A percentile compares a stretch with the other conserved stretches of the same genome.
phyloP scores from a whole-genome alignment of 2,329 filamentous ascomycete genomes.

The Xylaria sp. region DNA sequence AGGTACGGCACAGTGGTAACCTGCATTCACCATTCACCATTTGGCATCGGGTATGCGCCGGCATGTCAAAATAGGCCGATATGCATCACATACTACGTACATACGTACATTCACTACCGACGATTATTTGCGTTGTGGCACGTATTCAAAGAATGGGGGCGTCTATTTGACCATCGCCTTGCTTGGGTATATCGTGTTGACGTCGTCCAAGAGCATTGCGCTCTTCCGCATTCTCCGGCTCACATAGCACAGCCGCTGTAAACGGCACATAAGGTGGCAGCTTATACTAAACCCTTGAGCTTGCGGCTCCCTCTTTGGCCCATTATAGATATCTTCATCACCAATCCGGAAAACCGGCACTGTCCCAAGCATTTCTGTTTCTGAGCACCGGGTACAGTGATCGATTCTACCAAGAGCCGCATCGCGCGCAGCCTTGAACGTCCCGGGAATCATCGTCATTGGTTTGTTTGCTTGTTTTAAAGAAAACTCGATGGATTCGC shows the following conservation, averaged over 20 bases:
- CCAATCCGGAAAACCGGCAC: constrained; percentile 15
- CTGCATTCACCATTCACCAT: constrained; percentile 31
- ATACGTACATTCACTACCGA: constrained; percentile 21
- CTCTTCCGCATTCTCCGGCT: constrained; percentile 20
- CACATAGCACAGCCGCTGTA: constrained; percentile 8
- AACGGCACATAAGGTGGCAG: constrained; percentile 3
- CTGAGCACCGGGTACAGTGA: neutral
- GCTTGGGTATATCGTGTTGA: constrained; percentile 20
- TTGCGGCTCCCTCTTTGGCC: neutral
- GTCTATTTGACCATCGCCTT: constrained; percentile 4
- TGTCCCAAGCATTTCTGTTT: neutral
- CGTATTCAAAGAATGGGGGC: constrained; percentile 20
- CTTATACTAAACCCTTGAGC: constrained; percentile 5
- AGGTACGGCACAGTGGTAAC: constrained; percentile 12
- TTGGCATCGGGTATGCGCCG: constrained; percentile 35
- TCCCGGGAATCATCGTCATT: neutral
- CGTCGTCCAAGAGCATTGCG: constrained; percentile 12
- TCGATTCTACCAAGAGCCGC: neutral
- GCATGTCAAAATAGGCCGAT: constrained; percentile 25
- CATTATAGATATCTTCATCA: neutral
- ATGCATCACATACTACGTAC: constrained; percentile 34
- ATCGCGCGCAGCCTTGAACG: neutral
- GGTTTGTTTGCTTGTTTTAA: constrained; percentile 4
- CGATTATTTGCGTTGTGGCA: constrained; percentile 19
- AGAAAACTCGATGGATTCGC: neutral